These are phyloP conservation scores for Ceratocystis papillata DNA, from an alignment of 2,329 filamentous ascomycete species.

Conservation along the genomic window DNA sequence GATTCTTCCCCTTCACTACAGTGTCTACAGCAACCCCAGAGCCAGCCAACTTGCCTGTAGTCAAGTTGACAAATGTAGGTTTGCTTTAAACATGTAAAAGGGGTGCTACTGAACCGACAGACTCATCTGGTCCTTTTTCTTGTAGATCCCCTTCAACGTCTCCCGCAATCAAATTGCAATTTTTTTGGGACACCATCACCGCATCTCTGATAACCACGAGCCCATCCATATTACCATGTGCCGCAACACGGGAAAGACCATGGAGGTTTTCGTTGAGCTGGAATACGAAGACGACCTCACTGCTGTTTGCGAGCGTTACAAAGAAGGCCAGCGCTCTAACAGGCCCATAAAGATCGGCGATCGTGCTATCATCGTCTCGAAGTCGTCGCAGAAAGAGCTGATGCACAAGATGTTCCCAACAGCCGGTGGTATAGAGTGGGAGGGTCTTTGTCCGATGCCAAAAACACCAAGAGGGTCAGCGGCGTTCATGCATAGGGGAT, in stretches of 20 bases:
- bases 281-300: slow-evolving; percentile 42
- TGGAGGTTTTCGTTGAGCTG: slow-evolving; percentile 52
- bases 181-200: slow-evolving; percentile 47
- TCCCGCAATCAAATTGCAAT: slow-evolving; percentile 46
- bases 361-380: slow-evolving; percentile 45
- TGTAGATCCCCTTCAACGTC: slow-evolving; percentile 46
- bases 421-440: slow-evolving; percentile 47
- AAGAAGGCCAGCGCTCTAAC: slow-evolving; percentile 31
- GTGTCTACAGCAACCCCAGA: slow-evolving; percentile 29
- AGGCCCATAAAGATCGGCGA: slow-evolving; percentile 44
- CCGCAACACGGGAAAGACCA: slow-evolving; percentile 50
- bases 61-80: slow-evolving; percentile 43
- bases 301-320: slow-evolving; percentile 41
- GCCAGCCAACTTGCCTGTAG: slow-evolving; percentile 35
- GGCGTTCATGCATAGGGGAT: slow-evolving; percentile 33
- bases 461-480: slow-evolving; percentile 29
- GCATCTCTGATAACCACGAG: slow-evolving; percentile 45
- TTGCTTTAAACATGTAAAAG: too few relatives aligned
- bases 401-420: slow-evolving; percentile 54
- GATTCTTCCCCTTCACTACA: slow-evolving; percentile 41
- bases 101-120: too few relatives aligned
- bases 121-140: slow-evolving; percentile 18
- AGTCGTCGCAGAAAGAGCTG: slow-evolving; percentile 46
- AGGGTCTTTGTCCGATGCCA: slow-evolving; percentile 35
- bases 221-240: slow-evolving; percentile 56